Evolutionary conservation across 2,329 filamentous ascomycete species (phyloP).

Genomic region (Penicillium fuscoglaucum): DNA sequence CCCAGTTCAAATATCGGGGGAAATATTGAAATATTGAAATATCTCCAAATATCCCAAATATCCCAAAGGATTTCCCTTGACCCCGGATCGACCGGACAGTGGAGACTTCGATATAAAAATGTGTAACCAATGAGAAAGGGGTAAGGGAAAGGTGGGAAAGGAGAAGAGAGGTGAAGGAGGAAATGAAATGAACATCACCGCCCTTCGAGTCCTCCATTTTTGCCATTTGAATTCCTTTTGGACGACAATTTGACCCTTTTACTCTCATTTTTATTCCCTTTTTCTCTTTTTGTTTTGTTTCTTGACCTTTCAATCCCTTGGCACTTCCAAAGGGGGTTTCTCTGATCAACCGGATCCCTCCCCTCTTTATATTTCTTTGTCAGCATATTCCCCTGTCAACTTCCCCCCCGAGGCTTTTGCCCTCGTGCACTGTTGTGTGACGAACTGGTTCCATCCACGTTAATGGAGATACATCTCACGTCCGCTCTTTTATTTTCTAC

Average conservation of each 20-base stretch:
- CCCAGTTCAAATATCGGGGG: not conserved
- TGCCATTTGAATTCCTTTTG: conserved; percentile 5
- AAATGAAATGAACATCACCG: not conserved
- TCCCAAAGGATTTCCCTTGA: conserved; percentile 8
- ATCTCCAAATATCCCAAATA: not conserved
- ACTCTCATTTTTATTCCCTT: conserved; percentile 3
- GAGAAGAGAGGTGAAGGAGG: not conserved
- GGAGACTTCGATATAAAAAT: conserved; percentile 15
- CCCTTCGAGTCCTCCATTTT: not conserved
- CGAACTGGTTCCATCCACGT: conserved; percentile 14
- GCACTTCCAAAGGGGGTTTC: not conserved
- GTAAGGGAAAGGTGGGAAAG: not conserved
- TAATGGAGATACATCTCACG: conserved; percentile 20
- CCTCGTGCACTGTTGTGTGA: conserved; percentile 19
- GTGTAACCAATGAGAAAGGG: conserved; percentile 19
- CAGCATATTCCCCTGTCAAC: conserved; percentile 6
- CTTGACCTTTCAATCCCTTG: not conserved
- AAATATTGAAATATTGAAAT: not conserved
- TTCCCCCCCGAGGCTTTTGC: not conserved
- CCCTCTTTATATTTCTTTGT: conserved; percentile 10
- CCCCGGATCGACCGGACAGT: conserved; percentile 29
- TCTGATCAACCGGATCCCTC: not conserved
- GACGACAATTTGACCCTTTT: not conserved
- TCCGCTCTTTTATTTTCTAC: conserved; percentile 12
- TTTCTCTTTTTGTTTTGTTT: not conserved